Conservation (phyloP, 345 rosid genomes). For the Lepidium aucheri region DNA sequence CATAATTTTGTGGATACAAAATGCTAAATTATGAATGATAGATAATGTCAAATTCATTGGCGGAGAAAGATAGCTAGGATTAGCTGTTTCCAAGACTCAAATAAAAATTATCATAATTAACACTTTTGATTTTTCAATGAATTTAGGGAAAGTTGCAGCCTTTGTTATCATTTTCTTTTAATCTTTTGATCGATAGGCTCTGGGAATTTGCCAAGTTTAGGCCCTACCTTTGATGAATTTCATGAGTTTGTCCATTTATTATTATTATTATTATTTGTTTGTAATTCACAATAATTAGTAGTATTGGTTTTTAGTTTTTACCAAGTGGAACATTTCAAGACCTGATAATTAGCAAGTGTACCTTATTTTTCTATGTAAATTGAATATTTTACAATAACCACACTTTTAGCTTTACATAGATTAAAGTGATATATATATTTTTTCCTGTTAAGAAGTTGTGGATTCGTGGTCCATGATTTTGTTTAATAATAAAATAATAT, state of each 20-base stretch:
- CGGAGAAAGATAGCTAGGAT: not conserved
- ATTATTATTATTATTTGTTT: not conserved
- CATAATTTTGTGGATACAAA: not conserved
- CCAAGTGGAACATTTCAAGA: not conserved
- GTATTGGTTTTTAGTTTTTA: not conserved
- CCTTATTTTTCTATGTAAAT: not conserved
- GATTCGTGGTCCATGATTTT: slow-evolving; percentile 5
- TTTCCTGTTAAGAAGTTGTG: not conserved
- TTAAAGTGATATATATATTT: not conserved
- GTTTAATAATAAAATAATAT: not conserved
- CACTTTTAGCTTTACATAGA: not conserved
- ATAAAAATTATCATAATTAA: slow-evolving; percentile 8
- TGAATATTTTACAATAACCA: not conserved
- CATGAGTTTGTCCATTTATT: slow-evolving; percentile 7
- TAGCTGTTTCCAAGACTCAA: slow-evolving; percentile 17
- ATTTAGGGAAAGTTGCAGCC: slow-evolving; percentile 20
- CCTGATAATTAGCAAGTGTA: not conserved
- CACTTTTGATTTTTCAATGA: slow-evolving; percentile 12
- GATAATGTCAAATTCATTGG: not conserved
- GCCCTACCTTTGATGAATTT: slow-evolving; percentile 18
- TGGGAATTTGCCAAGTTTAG: slow-evolving; percentile 15
- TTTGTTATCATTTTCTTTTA: not conserved
- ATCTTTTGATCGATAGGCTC: slow-evolving; percentile 6
- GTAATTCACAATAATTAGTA: not conserved
- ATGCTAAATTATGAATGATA: not conserved